Evolutionary conservation across 2,329 filamentous ascomycete genomes (phyloP), one percentile per base, ranked within the genome.

Genomic region (Ophiostoma australiae): DNA sequence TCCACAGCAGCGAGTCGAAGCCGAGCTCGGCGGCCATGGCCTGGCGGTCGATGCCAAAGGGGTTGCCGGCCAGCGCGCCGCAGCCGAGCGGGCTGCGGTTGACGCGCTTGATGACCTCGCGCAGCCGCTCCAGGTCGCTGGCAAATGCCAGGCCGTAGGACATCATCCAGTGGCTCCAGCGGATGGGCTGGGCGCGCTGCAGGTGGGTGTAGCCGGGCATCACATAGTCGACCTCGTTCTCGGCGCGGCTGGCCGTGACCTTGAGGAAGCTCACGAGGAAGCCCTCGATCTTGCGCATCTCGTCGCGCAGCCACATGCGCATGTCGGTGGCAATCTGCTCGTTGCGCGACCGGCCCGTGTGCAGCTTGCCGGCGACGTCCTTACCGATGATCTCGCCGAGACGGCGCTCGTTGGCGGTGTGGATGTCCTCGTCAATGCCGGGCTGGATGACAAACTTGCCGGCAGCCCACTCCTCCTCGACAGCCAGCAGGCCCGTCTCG

Each of bases 151-250:
- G 86, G 69, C 86, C 91, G 77, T 93, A 90, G 67, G 89, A 90
- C 74, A 97, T 81, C 78, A 97, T 84, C 90, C 90, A 94, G 77
- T 95, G 92, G 70, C 86, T 89, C 90, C 90, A 97, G 73, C 91
- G 84, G 75, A 97, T 88, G 1, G 92, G 92, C 80, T 91, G 81
- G 1, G 92, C 92, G 70, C 91, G 89, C 81, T 97, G 93, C 48
- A 95, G 82, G 80, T 97, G 93, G 17, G 92, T 96, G 81, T 97
- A 97, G 2, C 91, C 91, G 0, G 93, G 93, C 91, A 97, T 95
- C 76, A 96, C 79, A 74, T 87, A 84, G 75, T 91, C 89, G 74
- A 94, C 89, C 76, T 95, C 91, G 48, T 83, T 80, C 83, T 93
- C 90, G 1, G 92, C 91, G 37, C 92, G 86, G 67, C 83, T 82